Conservation (phyloP, 1,284 basidiomycete genomes). For the Malassezia arunalokei region DNA sequence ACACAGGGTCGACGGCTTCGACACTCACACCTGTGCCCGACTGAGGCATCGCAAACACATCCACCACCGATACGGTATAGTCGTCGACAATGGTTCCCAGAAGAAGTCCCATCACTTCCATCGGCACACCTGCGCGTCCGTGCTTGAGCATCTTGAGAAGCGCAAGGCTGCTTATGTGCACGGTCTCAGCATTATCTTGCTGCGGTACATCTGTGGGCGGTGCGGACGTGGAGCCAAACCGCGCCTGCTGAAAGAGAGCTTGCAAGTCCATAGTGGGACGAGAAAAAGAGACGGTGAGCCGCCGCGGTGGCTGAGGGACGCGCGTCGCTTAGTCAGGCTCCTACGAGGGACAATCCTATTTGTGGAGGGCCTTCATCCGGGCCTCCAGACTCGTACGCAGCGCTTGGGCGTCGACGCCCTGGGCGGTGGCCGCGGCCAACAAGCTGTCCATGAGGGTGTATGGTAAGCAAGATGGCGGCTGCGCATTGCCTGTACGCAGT, state of each 20-base stretch:
- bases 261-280: constrained; percentile 30
- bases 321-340: too few species aligned
- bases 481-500: background rate
- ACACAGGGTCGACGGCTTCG: constrained; percentile 97
- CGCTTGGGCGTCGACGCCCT: background rate
- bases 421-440: background rate
- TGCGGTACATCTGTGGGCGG: constrained; percentile 45
- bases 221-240: constrained; percentile 23
- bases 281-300: background rate
- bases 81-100: constrained; percentile 98
- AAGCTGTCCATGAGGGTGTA: constrained; percentile 15
- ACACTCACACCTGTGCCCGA: constrained; percentile 96
- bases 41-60: constrained; percentile 99
- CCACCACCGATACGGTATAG: constrained; percentile 72
- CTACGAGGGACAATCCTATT: background rate
- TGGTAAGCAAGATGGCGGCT: background rate
- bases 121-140: constrained; percentile 92
- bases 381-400: background rate
- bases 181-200: constrained; percentile 45
- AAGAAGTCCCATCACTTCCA: constrained; percentile 99
- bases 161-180: constrained; percentile 43
- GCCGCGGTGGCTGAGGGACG: background rate
- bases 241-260: constrained; percentile 36
- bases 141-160: constrained; percentile 88
- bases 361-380: background rate